Percentiles rank a stretch among this genome's conserved stretches.
These are phyloP conservation scores for Saccharomyces hybrid DNA, from an alignment of 1,139 yeast species.

Conservation along the genomic window DNA sequence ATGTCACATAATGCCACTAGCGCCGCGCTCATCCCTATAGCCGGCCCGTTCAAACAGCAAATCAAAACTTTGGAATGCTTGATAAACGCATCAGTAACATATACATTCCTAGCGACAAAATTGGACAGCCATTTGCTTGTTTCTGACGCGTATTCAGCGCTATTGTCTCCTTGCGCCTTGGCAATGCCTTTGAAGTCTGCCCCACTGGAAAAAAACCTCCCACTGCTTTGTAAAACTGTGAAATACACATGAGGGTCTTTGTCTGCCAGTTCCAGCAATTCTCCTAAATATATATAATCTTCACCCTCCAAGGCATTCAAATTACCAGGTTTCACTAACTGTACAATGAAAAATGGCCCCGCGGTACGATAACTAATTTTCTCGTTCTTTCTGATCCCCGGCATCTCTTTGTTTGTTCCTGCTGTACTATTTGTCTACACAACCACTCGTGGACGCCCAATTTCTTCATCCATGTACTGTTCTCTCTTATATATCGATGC, in stretches of 20 bases:
- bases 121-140: constrained; percentile 49
- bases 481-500: neutral
- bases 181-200: constrained; percentile 53
- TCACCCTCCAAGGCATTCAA: constrained; percentile 63
- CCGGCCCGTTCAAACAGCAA: constrained; percentile 82
- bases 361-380: constrained; percentile 16
- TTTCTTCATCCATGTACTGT: neutral
- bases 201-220: constrained; percentile 78
- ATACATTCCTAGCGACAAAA: constrained; percentile 46
- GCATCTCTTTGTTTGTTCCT: neutral
- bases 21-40: constrained; percentile 71
- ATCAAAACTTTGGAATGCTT: constrained; percentile 67
- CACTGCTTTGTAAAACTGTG: constrained; percentile 65
- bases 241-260: constrained; percentile 55
- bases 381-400: constrained; percentile 5
- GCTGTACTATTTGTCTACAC: neutral
- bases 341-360: constrained; percentile 43
- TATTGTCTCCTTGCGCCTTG: constrained; percentile 13
- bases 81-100: constrained; percentile 59
- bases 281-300: constrained; percentile 59
- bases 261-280: constrained; percentile 56
- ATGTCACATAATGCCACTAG: constrained; percentile 70
- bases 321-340: constrained; percentile 53
- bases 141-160: constrained; percentile 23
- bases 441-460: neutral